Evolutionary conservation across 140 eudicot species (phyloP).

Genomic region (Ambrosia hybrid): DNA sequence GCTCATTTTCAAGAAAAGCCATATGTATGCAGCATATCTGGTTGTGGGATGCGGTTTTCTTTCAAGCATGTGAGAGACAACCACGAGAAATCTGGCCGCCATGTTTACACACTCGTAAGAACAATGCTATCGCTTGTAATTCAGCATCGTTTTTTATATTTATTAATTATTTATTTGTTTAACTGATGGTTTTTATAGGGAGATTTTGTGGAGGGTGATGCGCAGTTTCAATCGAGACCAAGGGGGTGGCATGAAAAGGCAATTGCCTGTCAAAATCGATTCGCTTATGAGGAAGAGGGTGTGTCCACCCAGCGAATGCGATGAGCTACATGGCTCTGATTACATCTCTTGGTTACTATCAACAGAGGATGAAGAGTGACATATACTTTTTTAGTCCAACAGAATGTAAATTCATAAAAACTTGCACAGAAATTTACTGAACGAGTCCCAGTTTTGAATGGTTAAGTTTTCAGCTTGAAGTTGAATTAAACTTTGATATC

Average conservation of each 20-base stretch:
- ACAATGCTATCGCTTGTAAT: not conserved
- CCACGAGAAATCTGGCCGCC: constrained; percentile 69
- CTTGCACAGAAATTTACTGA: not conserved
- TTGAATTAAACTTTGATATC: not conserved
- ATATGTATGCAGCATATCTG: constrained; percentile 53
- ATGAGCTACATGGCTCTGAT: constrained; percentile 32
- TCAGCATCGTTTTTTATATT: not conserved
- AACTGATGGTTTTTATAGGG: constrained; percentile 48
- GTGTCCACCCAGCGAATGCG: constrained; percentile 43
- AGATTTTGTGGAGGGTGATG: constrained; percentile 71
- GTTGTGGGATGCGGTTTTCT: constrained; percentile 70
- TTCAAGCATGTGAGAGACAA: constrained; percentile 89
- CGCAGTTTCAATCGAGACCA: constrained; percentile 52
- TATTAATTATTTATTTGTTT: not conserved
- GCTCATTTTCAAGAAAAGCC: constrained; percentile 64
- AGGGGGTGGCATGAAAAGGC: constrained; percentile 85
- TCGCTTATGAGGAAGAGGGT: constrained; percentile 55
- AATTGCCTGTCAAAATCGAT: constrained; percentile 49
- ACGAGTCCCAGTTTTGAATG: not conserved
- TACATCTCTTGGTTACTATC: constrained; percentile 51
- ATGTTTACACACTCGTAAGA: constrained; percentile 57
- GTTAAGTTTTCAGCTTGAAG: not conserved
- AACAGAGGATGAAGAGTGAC: constrained; percentile 28
- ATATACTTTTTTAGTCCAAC: not conserved
- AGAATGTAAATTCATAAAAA: not conserved